Evolutionary conservation across 2,329 filamentous ascomycete species (phyloP), one percentile per base, ranked within the genome.

Genomic region (Phaeosphaeria sp.): DNA sequence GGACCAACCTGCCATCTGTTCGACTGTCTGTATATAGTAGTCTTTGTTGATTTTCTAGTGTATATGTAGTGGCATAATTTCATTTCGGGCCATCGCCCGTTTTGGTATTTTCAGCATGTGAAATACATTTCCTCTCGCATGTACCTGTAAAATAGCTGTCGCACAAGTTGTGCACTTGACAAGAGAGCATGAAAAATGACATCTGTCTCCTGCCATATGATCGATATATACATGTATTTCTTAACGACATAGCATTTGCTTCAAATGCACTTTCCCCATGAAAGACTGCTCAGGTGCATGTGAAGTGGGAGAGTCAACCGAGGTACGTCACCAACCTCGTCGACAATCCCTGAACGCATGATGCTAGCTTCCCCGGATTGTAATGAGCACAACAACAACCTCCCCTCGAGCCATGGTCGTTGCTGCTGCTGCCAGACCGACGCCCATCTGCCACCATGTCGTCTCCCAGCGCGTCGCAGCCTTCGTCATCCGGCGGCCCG

Each of bases 401-500:
- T 44, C 46, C 46, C 27, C 13, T 27, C 23, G 13, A 17, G 25
- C 27, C 18, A 33, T 21, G 61, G 68, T 67, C 62, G 51, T 66
- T 56, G 33, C 56, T 25, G 44, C 49, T 43, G 51, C 55, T 48
- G 49, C 21, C 43, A n/a, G 49, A 46, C 49, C 60, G 36, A 60
- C 48, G 49, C 61, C 44, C 41, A 42, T 53, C 51, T 48, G 39
- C 52, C 63, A 68, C 39, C 63, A 78, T 78, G 75, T 74, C 74
- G 66, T 74, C 72, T 39, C 67, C 67, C 33, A 66, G 67, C 59
- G 59, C 72, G 46, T 60, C 68, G 50, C 66, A 65, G 43, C 67
- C 73, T 33, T 64, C 72, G 27, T 64, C 73, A 36, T 56, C 68
- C 20, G 66, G 64, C 52, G 69, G 70, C 56, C 54, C 67, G 21